These are phyloP conservation scores for Zygoascus hellenicus DNA, from an alignment of 1,139 yeast genomes.

Conservation along the genomic window DNA sequence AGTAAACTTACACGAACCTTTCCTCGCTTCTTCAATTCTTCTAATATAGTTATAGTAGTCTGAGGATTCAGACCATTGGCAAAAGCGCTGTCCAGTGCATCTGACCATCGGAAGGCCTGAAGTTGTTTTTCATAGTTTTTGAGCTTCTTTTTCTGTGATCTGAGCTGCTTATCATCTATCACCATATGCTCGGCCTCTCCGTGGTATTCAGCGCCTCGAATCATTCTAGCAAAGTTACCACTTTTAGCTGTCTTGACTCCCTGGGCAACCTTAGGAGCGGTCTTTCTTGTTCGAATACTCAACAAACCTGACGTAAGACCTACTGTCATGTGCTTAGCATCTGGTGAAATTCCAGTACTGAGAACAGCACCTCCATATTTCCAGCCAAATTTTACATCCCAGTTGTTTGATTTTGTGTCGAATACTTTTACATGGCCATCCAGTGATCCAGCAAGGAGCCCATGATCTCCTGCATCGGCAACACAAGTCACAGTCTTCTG, in stretches of 20 bases:
- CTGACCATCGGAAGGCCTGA: slow-evolving; percentile 85
- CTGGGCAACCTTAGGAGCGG: slow-evolving; percentile 53
- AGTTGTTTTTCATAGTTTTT: slow-evolving; percentile 78
- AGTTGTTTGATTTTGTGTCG: slow-evolving; percentile 75
- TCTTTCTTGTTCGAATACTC: slow-evolving; percentile 81
- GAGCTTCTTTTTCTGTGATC: slow-evolving; percentile 51
- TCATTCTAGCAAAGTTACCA: slow-evolving; percentile 64
- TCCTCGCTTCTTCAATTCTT: slow-evolving; percentile 81
- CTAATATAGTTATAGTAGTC: slow-evolving; percentile 69
- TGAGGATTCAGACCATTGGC: slow-evolving; percentile 72
- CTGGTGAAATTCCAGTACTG: slow-evolving; percentile 85
- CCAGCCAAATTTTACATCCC: slow-evolving; percentile 97
- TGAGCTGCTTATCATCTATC: slow-evolving; percentile 43
- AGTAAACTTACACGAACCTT: slow-evolving; percentile 72
- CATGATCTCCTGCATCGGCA: slow-evolving; percentile 52
- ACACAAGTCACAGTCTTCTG: slow-evolving; percentile 89
- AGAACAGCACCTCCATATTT: slow-evolving; percentile 91
- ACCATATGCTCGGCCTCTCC: slow-evolving; percentile 84
- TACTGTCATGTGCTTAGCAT: slow-evolving; percentile 85
- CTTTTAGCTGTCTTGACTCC: slow-evolving; percentile 41
- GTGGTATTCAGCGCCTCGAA: slow-evolving; percentile 83
- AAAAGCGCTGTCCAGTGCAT: slow-evolving; percentile 85
- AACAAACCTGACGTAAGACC: slow-evolving; percentile 88
- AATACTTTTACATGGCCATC: slow-evolving; percentile 97
- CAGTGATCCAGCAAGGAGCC: slow-evolving; percentile 84